Evolutionary conservation across 352 stramenopile species (phyloP).

Genomic region (Globisporangium megalacanthum): DNA sequence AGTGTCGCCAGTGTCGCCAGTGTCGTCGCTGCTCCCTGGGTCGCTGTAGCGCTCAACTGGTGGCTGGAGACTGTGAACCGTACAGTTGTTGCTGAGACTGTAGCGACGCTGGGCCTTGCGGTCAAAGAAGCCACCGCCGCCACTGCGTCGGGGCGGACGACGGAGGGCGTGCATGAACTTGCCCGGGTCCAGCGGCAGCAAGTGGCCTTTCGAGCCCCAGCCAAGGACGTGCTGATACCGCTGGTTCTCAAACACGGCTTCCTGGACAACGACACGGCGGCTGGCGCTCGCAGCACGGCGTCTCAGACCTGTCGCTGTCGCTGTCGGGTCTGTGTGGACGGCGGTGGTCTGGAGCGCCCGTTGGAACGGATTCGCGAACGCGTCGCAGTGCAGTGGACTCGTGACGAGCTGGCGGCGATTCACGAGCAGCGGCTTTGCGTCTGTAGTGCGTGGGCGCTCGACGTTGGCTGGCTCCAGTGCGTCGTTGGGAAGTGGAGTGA

Average conservation of each 20-base stretch:
- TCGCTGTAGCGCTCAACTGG: not conserved
- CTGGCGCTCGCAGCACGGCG: no score
- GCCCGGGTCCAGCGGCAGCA: slow-evolving; percentile 61
- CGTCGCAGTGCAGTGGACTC: slow-evolving; percentile 3
- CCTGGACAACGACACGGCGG: slow-evolving; percentile 24
- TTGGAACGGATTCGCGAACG: not conserved
- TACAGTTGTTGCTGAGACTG: no score
- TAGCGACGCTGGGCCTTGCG: not conserved
- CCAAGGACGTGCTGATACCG: slow-evolving; percentile 64
- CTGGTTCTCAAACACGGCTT: slow-evolving; percentile 62
- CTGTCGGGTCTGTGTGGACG: no score
- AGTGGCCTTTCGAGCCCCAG: slow-evolving; percentile 70
- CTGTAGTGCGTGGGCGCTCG: not conserved
- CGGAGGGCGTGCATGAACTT: slow-evolving; percentile 55
- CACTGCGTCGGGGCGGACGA: slow-evolving; percentile 1
- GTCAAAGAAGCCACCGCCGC: not conserved
- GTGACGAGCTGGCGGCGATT: not conserved
- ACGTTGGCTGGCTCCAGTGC: not conserved
- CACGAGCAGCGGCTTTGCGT: no score
- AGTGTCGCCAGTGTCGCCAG: not conserved
- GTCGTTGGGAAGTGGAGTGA: not conserved
- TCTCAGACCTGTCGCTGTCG: no score
- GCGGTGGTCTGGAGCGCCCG: not conserved
- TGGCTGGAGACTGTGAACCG: no score
- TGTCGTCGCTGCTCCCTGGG: not conserved